These are phyloP conservation scores for Penicillium sp. DNA, from an alignment of 2,329 filamentous ascomycete species.

Conservation along the genomic window DNA sequence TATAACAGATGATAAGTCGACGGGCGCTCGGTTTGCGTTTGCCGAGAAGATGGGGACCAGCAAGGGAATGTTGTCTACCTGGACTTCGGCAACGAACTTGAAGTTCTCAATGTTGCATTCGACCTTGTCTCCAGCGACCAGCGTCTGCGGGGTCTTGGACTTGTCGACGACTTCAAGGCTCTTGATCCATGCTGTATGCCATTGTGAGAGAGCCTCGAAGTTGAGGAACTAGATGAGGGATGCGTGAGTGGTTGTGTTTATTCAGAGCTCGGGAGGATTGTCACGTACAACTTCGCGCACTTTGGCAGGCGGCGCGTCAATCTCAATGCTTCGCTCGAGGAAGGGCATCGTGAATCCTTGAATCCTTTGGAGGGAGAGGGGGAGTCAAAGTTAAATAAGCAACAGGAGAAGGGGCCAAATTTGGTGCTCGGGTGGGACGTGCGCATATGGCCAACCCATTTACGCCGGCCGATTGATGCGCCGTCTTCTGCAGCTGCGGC, in stretches of 20 bases:
- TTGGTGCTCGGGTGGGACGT: no score
- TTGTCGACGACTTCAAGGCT: slow-evolving; percentile 17
- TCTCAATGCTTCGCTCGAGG: slow-evolving; percentile 26
- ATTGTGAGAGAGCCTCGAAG: slow-evolving; percentile 26
- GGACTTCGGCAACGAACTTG: slow-evolving; percentile 20
- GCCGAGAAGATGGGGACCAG: not conserved
- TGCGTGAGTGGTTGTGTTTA: not conserved
- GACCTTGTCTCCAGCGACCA: slow-evolving; percentile 15
- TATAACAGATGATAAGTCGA: not conserved
- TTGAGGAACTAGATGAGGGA: slow-evolving; percentile 21
- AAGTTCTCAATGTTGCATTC: slow-evolving; percentile 18
- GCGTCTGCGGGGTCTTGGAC: slow-evolving; percentile 15
- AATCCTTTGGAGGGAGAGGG: no score
- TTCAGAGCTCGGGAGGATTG: not conserved
- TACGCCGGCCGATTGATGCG: no score
- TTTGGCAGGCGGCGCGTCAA: slow-evolving; percentile 24
- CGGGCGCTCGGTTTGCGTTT: not conserved
- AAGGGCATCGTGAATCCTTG: slow-evolving; percentile 21
- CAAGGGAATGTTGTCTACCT: slow-evolving; percentile 9
- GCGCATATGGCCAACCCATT: no score
- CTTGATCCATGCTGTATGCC: slow-evolving; percentile 28
- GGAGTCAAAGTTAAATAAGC: no score
- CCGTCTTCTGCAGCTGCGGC: no score
- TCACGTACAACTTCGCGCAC: slow-evolving; percentile 29
- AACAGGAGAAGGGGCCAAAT: no score